Evolutionary conservation across 2,329 filamentous ascomycete species (phyloP), one percentile per base, ranked within the genome.

Genomic region (Aspergillus costaricaensis): DNA sequence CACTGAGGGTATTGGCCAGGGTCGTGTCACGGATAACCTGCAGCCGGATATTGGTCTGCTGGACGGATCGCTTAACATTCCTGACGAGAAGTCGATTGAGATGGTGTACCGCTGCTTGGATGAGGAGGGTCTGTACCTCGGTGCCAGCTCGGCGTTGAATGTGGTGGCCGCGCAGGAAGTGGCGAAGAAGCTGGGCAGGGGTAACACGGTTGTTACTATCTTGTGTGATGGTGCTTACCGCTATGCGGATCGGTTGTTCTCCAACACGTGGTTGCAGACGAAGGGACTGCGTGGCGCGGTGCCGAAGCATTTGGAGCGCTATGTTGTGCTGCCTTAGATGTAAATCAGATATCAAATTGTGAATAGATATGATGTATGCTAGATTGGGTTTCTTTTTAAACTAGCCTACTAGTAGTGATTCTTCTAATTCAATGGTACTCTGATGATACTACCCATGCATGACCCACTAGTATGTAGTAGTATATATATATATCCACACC

Each of bases 71-170:
- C 72, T 99, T 70, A 84, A 88, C 74, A 92, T 99, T 68, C 85
- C 87, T 62, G 95, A 99, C 74, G 92, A 95, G 81, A 93, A 96
- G 85, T 96, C 88, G 71, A 94, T 99, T 68, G 91, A 91, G 78
- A 98, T 97, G 95, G 92, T 99, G 48, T 99, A 98, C 81, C 84
- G 94, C 65, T 96, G 94, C 73, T 82, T 99, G 64, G 93, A 98
- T 71, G 92, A 98, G 79, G 95, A 99, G 76, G 95, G 95, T 2
- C 80, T 99, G 55, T 99, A 99, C 76, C 84, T 99, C 2, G 95
- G 95, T 64, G 95, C 95, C 39, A 96, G 92, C 79, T 96, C 91
- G 23, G 91, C 91, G 61, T 81, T 99, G 71, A 99, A 99, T 74
- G 95, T 99, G 14, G 95, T 94, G 6, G 95, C 95, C 1, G 95